Percentiles rank a stretch among this genome's conserved stretches.
Conservation (phyloP, 129 eudicot species). For the Helichrysum umbraculigerum region DNA sequence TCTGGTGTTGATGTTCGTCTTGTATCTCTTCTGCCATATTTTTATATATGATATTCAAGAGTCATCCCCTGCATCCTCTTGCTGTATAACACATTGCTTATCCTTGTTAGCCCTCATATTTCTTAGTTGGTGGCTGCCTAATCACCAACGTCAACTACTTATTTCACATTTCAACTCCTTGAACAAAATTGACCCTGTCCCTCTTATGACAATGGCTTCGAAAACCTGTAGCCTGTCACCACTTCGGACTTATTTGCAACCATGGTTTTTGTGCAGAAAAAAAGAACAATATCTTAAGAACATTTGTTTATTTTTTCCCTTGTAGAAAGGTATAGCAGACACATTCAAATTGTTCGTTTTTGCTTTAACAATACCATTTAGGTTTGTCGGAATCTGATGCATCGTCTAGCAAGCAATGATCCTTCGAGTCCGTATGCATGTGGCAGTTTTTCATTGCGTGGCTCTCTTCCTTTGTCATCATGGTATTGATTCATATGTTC, state of each 20-base stretch:
- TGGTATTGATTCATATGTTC: background rate
- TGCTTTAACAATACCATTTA: no score
- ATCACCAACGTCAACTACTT: background rate
- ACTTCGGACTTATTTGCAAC: conserved; percentile 1
- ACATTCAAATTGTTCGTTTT: no score
- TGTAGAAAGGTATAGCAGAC: no score
- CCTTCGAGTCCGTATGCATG: no score
- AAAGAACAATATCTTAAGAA: background rate
- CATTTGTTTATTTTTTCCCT: no score
- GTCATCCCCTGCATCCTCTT: background rate
- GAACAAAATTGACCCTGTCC: background rate
- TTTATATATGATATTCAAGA: no score
- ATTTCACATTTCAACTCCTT: background rate
- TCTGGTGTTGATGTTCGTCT: background rate
- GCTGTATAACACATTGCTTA: background rate
- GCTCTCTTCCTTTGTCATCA: background rate
- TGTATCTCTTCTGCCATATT: background rate
- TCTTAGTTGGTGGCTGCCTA: background rate
- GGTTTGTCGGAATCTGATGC: no score
- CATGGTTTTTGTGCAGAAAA: background rate
- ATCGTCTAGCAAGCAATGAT: no score
- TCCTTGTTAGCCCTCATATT: background rate
- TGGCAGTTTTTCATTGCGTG: no score
- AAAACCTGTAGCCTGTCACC: background rate
- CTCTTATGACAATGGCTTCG: background rate